Conservation (phyloP, 495 filamentous ascomycete genomes). For the Xylaria grammica region DNA sequence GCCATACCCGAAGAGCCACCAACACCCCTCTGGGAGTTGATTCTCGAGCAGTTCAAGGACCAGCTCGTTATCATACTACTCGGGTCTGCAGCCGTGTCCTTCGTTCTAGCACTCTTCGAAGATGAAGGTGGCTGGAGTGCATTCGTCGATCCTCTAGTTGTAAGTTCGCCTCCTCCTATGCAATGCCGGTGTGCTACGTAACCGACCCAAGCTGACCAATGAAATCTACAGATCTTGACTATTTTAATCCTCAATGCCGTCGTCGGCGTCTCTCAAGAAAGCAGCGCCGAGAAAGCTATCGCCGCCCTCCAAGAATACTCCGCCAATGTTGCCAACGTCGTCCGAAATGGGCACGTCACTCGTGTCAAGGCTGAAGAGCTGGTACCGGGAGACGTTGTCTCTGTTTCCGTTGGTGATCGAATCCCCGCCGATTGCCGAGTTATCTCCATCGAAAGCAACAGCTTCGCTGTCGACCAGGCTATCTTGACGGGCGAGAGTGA, state of each 20-base stretch:
- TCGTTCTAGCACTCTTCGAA: conserved; percentile 92
- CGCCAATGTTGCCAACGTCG: conserved; percentile 93
- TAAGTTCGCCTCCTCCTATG: conserved; percentile 50
- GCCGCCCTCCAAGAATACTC: conserved; percentile 99
- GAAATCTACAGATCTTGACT: conserved; percentile 75
- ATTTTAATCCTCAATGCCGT: conserved; percentile 96
- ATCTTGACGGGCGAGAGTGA: conserved; percentile 98
- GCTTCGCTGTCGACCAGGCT: conserved; percentile 93
- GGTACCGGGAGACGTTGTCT: conserved; percentile 92
- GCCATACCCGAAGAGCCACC: conserved; percentile 95
- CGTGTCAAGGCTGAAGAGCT: conserved; percentile 91
- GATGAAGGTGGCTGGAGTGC: conserved; percentile 92
- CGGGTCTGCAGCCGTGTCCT: conserved; percentile 92
- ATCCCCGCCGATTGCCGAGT: conserved; percentile 97
- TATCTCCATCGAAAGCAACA: conserved; percentile 93
- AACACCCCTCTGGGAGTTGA: conserved; percentile 95
- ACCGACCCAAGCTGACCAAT: not conserved
- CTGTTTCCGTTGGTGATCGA: conserved; percentile 88
- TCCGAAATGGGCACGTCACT: conserved; percentile 76
- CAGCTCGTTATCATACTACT: conserved; percentile 96
- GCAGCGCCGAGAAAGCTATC: conserved; percentile 97
- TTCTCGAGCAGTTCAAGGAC: conserved; percentile 99
- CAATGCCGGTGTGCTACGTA: not conserved
- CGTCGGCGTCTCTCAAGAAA: conserved; percentile 98
- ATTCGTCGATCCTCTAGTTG: conserved; percentile 97